Base-by-base conservation (phyloP, 164 flowering plant genomes). In the Litsea cubeba region DNA sequence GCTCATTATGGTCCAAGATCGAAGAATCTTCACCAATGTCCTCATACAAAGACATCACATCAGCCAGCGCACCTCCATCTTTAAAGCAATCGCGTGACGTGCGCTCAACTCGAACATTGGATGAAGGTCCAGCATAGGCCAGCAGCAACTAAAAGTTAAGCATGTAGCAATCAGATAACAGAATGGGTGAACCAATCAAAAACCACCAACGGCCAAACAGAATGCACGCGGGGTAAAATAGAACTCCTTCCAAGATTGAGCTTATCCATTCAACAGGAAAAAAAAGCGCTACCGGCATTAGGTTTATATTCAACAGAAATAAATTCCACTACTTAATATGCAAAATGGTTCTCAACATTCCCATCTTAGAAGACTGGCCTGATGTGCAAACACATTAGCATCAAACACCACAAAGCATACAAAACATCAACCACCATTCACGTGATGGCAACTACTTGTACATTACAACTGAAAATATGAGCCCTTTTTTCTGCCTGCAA, bases 41-140 rank as follows among this genome's bases (percentile, higher is more conserved):
- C 81, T 89, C 94, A 75, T 81, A 95, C 30, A 87, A 79, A 71
- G 92, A 81, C 87, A 89, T 82, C 35, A 93, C 86, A 76, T 95
- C 97, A 76, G 93, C 88, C 73, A 90, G 88, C 51, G 95, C 97
- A 69, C 95, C 93, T 25, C 94, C 94, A 72, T 84, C 86, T 54
- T 70, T 79, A 70, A 88, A 91, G 84, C 88, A 86, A 76, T 88
- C 83, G n/a, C 87, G 79, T 24, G 96, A 88, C 32, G 83, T 84
- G 78, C 81, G 87, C 82, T 93, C 98, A 68, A 95, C 84, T 8
- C 99, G 88, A 17, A 91, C 91, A 84, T 84, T 89, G 75, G 95
- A 90, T 63, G 90, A 81, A 73, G 97, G 93, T 62, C 98, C 97
- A 84, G 94, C 90, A 86, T 90, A 92, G n/a, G 88, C 84, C 65